Evolutionary conservation across 2,329 filamentous ascomycete genomes (phyloP), one percentile per base, ranked within the genome.

Genomic region (Aureobasidium sp.): DNA sequence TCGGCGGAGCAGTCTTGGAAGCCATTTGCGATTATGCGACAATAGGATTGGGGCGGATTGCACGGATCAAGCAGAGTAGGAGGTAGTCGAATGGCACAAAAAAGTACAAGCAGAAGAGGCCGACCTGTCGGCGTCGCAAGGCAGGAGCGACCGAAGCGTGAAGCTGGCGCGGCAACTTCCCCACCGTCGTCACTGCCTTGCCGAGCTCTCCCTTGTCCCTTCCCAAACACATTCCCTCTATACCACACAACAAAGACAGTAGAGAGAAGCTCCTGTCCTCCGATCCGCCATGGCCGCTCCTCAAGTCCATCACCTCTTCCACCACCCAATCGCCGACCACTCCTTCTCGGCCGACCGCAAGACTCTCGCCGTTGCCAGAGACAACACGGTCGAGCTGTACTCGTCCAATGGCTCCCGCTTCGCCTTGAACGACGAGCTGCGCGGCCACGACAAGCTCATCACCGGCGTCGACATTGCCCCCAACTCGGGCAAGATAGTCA

Each of bases 381-480:
- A 97, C 73, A 91, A 87, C 71, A 84, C 85, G 67, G 87, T 99
- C 69, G 91, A 96, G 79, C 85, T 99, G 43, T 97, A 96, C 74
- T 79, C 82, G 69, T 83, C 81, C 68, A 81, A 81, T 60, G 90
- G 89, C 71, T 84, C 78, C 69, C 83, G 85, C 65, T 96, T 92
- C 77, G 85, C 85, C 73, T 80, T 96, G 66, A 87, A 93, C 73
- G 91, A 97, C 74, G 90, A 96, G 77, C 81, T 99, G 62, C 94
- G 92, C 71, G 94, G 92, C 46, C 94, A 99, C 70, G 95, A 99
- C 75, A 99, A 99, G 80, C 92, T 86, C 1, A 90, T 99, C 55
- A 99, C 94, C 1, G 88, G 94, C 68, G 90, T 99, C 25, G 94
- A 99, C 70, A 96, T 99, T 77, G 93, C 94, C 1, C 89, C 91